These are phyloP conservation scores for Cladosporium cucumerinum DNA, from an alignment of 2,329 filamentous ascomycete genomes.

Conservation along the genomic window DNA sequence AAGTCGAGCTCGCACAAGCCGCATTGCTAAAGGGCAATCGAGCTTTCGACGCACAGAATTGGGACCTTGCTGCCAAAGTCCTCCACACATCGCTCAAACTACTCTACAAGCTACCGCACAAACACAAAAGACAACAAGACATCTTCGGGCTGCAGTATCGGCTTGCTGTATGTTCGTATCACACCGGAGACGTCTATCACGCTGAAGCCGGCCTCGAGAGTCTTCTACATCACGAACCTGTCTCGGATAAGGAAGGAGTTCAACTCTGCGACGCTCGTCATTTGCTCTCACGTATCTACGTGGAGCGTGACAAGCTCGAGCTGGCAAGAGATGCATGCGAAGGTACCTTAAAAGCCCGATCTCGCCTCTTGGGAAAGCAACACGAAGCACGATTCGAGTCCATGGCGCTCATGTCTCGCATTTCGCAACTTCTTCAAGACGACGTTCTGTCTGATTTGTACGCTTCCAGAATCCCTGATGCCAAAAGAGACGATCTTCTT, in stretches of 20 bases:
- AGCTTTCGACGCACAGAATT: conserved; percentile 27
- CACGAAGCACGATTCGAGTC: conserved; percentile 29
- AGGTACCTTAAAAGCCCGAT: conserved; percentile 28
- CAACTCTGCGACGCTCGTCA: conserved; percentile 27
- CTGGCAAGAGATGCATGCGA: conserved; percentile 27
- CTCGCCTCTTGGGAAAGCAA: conserved; percentile 29
- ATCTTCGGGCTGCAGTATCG: conserved; percentile 29
- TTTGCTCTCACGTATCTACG: conserved; percentile 28
- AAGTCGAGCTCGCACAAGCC: conserved; percentile 29
- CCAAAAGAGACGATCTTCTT: conserved; percentile 6
- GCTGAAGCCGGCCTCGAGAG: conserved; percentile 28
- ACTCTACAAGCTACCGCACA: conserved; percentile 24
- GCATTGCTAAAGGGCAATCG: conserved; percentile 28
- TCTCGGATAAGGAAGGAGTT: conserved; percentile 22
- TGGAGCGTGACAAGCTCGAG: conserved; percentile 26
- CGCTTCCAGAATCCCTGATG: conserved; percentile 19
- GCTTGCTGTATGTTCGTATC: conserved; percentile 30
- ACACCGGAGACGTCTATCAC: conserved; percentile 23
- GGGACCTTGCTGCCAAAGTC: conserved; percentile 27
- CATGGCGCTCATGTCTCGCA: conserved; percentile 31
- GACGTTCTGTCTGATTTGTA: conserved; percentile 17
- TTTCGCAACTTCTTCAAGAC: conserved; percentile 21
- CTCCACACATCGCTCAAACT: conserved; percentile 29
- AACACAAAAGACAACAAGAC: conserved; percentile 26
- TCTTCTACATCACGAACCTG: conserved; percentile 21